Evolutionary conservation across 257 asterid species (phyloP).

Genomic region (Linaria vulgaris): DNA sequence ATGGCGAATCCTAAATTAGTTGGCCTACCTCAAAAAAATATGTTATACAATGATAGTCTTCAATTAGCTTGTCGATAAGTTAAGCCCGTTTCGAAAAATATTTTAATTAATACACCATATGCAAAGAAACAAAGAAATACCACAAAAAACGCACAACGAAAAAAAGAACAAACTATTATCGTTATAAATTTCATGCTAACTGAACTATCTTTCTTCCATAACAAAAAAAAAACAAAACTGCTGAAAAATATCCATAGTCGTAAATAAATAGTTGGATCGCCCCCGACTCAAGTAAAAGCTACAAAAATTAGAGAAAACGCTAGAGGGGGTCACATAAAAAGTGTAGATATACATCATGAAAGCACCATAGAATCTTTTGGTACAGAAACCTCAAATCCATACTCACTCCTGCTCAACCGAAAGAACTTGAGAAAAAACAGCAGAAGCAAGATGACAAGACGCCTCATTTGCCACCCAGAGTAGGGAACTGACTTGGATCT

Average conservation of each 20-base stretch:
- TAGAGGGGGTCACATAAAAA: slow-evolving; percentile 26
- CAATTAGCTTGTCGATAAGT: no score
- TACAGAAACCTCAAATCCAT: slow-evolving; percentile 36
- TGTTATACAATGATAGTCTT: no score
- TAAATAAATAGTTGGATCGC: slow-evolving; percentile 12
- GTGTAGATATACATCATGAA: slow-evolving; percentile 40
- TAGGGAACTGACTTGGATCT: slow-evolving; percentile 77
- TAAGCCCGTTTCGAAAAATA: no score
- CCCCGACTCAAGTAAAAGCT: slow-evolving; percentile 12
- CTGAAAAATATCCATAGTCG: slow-evolving; percentile 23
- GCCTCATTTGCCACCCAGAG: slow-evolving; percentile 70
- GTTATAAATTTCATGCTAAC: neutral
- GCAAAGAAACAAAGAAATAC: no score
- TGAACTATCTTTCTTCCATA: neutral
- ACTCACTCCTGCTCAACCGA: slow-evolving; percentile 35
- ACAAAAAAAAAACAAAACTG: slow-evolving; percentile 26
- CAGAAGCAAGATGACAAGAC: neutral
- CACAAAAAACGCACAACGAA: no score
- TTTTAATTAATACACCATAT: no score
- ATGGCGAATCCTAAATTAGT: no score
- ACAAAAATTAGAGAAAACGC: slow-evolving; percentile 19
- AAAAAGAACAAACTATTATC: no score
- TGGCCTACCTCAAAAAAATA: no score
- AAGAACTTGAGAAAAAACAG: no score
- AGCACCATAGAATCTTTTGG: slow-evolving; percentile 21